Base-by-base conservation (phyloP, 441 rosid genomes). In the Erodium chrysanthum region DNA sequence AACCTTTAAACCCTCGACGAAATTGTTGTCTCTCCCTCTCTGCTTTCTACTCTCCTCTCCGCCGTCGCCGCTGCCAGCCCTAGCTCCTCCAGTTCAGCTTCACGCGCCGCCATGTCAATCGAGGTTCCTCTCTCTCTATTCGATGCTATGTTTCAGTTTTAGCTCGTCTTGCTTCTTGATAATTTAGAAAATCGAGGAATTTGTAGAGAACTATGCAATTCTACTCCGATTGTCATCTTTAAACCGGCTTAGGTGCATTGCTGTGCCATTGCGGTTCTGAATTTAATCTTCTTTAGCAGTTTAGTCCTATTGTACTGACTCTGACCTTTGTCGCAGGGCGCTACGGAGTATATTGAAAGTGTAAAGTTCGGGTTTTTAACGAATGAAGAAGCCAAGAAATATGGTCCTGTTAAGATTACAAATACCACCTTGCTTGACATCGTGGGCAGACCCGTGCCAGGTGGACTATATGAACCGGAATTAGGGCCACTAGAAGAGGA, bases 391-490 rank as follows among this genome's bases (percentile, higher is more conserved):
- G 75, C 66, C 17, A 66, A 65, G 62, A 75, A 65, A 72, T 67
- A 75, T 35, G 72, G 78, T 15, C 54, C 62, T 35, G 33, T 64
- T 52, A 75, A 68, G 65, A 50, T 75, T 4, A 68, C 69, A 18
- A 75, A 68, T 44, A 65, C 72, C 1, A 64, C 52, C 14, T 25
- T 71, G 72, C 75, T 71, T 7, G 78, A 75, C 22, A 50, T 46
- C 18, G 69, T 75, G 64, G 69, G 20, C 9, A 71, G 78, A 33
- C 75, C 78, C 5, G 78, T 75, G 54, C 35, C 67, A 0, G 70
- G 73, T 17, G 75, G 78, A 20, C 37, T 71, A 5, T 75, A 75
- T 65, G 78, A 75, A 68, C 75, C 78, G 6, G 40, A 69, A 3
- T 40, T 75, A 69, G 78, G 78, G 21, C 46, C 72, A 50, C 64